Evolutionary conservation across 345 rosid genomes (phyloP), one percentile per base, ranked within the genome.

Genomic region (Salix purpurea): DNA sequence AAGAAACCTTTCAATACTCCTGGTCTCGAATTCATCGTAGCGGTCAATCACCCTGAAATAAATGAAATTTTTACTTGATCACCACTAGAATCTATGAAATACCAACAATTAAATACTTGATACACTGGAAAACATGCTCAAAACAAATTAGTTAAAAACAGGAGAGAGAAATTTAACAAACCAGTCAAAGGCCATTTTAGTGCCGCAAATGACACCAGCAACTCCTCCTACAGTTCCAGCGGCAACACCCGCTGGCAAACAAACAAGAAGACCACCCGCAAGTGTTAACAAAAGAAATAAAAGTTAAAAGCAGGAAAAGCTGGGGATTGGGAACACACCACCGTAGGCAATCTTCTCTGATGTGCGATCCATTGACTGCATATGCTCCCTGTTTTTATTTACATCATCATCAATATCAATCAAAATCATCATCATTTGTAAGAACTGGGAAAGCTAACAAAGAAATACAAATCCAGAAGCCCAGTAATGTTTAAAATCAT

Each of bases 341-440:
- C 64, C 72, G 50, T 75, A 52, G 65, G 72, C 66, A 18, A 65
- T 61, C 64, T 67, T 75, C 7, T 75, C 78, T 0, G 78, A 37
- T 34, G 78, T 50, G 48, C 65, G 72, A 75, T 67, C 77, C 71
- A 74, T 74, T 66, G 77, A 65, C 60, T 74, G 77, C 62, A 74
- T 65, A 4, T 65, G 58, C 14, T 21, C 64, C 77, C 77, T 74
- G 77, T 54, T 54, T 54, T 58, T 37, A 72, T 72, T 72, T 52
- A 8, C 46, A 34, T 21, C 21, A 18, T 34, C 60, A 7, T 54
- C 60, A 21, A 6, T 54, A 7, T 54, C 60, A 21, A 6, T 54
- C 60, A 54, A 54, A 2, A 54, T 54, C 60, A 54, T 52, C 58
- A 52, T 0, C 60, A 7, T 54, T 54, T 54, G 24, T 54, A 1